Evolutionary conservation across 75 land plant genomes (phyloP), one percentile per base, ranked within the genome.

Genomic region (Cryptomeria japonica): DNA sequence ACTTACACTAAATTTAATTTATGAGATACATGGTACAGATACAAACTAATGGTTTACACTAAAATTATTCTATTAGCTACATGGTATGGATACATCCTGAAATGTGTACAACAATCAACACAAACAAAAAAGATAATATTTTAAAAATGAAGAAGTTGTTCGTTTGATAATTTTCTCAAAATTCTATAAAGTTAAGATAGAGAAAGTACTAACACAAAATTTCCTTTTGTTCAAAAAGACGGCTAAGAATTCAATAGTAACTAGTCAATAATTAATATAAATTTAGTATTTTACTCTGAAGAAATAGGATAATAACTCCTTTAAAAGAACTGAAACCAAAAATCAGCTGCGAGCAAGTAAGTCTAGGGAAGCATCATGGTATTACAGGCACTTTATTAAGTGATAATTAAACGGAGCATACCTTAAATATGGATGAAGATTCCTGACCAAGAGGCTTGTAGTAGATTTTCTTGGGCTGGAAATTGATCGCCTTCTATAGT

Each of bases 401-500:
- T 28, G n/a, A 64, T 64, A 6, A 25, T 64, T 28, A 22, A 4
- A 31, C 39, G 3, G 28, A 38, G 86, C 89, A 31, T 83, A 94
- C 98, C 97, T 87, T 87, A 94, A 95, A 87, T 92, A 93, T 85
- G 68, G 97, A 44, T 94, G 93, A 80, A 96, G 93, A 88, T 96
- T 96, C 19, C 98, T 93, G 86, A 96, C 98, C 14, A 96, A 80
- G 37, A 96, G 93, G 89, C 97, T 96, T 16, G 97, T 95, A 70
- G 96, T 95, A 87, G 90, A 86, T 9, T 93, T 90, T 31, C 95
- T 87, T 22, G 89, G 87, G 46, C 83, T 41, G 41, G 83, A 32
- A 47, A 42, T 41, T 42, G 83, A 22, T 80, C 47, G 28, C 83
- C 46, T 80, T 42, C 83, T 38, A 16, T 3, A 16, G 83, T 80